Percentiles rank a stretch among this genome's conserved stretches.
These are phyloP conservation scores for Cladosporium oxysporum DNA, from an alignment of 2,329 filamentous ascomycete genomes.

Conservation along the genomic window DNA sequence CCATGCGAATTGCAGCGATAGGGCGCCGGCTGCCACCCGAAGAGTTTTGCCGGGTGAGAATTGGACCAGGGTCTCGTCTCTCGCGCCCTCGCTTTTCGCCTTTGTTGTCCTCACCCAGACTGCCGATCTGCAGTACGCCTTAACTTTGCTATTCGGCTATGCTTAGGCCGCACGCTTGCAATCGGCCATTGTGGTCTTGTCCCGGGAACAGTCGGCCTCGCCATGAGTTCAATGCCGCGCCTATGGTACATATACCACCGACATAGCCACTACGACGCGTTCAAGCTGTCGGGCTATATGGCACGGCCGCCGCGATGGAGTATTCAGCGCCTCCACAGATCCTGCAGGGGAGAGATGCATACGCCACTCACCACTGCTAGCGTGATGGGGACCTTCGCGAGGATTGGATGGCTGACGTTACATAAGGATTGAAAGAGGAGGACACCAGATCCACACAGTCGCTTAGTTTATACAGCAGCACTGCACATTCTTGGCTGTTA, in stretches of 20 bases:
- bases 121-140: background rate
- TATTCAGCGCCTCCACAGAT: background rate
- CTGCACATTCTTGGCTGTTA: background rate
- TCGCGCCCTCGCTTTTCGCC: background rate
- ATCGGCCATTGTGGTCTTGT: background rate
- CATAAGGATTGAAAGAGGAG: background rate
- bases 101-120: background rate
- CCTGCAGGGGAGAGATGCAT: slow-evolving; percentile 3
- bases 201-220: background rate
- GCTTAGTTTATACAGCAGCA: background rate
- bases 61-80: background rate
- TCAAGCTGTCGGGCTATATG: background rate
- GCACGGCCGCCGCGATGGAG: background rate
- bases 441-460: background rate
- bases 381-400: background rate
- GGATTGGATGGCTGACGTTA: background rate
- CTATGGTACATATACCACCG: background rate
- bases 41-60: slow-evolving; percentile 1
- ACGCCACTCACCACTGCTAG: background rate
- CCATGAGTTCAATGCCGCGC: background rate
- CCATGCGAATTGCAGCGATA: background rate
- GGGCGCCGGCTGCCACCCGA: background rate
- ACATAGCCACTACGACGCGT: background rate
- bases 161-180: background rate
- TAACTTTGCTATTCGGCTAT: background rate